Evolutionary conservation across 495 filamentous ascomycete species (phyloP).

Genomic region (Friedmanniomyces simplex): DNA sequence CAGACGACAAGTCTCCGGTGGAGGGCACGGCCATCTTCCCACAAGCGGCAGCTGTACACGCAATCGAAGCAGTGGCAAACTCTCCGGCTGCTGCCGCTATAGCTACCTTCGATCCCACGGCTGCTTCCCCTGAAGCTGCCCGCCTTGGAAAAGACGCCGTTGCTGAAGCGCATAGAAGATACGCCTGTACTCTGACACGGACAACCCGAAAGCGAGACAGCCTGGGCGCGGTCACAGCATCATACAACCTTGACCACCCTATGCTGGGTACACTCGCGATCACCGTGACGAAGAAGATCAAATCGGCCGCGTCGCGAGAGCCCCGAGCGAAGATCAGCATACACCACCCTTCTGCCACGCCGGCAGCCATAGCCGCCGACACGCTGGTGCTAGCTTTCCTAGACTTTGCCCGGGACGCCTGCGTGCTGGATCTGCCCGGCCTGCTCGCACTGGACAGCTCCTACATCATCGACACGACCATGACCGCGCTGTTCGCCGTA

Average conservation of each 20-base stretch:
- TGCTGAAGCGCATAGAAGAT: constrained; percentile 2
- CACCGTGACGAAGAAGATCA: constrained; percentile 15
- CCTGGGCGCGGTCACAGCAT: constrained; percentile 15
- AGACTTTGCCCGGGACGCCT: constrained; percentile 17
- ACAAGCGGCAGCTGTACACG: constrained; percentile 12
- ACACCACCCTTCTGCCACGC: constrained; percentile 18
- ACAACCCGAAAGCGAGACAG: constrained; percentile 13
- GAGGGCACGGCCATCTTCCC: constrained; percentile 14
- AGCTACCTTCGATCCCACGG: constrained; percentile 11
- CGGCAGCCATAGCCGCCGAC: constrained; percentile 17
- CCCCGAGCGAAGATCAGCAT: constrained; percentile 16
- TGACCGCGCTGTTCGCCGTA: constrained; percentile 15
- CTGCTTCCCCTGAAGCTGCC: constrained; percentile 12
- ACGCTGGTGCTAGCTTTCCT: constrained; percentile 15
- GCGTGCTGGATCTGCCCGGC: constrained; percentile 14
- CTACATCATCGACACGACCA: constrained; percentile 18
- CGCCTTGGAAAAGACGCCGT: constrained; percentile 14
- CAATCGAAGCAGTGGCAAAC: constrained; percentile 10
- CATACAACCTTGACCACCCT: constrained; percentile 16
- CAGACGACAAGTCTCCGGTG: neutral
- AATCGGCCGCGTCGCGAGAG: neutral
- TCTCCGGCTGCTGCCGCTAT: constrained; percentile 10
- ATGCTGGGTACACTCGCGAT: constrained; percentile 7
- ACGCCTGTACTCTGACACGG: constrained; percentile 9
- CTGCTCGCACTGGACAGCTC: constrained; percentile 11